Evolutionary conservation across 257 asterid species (phyloP).

Genomic region (Linderniella brevidens): DNA sequence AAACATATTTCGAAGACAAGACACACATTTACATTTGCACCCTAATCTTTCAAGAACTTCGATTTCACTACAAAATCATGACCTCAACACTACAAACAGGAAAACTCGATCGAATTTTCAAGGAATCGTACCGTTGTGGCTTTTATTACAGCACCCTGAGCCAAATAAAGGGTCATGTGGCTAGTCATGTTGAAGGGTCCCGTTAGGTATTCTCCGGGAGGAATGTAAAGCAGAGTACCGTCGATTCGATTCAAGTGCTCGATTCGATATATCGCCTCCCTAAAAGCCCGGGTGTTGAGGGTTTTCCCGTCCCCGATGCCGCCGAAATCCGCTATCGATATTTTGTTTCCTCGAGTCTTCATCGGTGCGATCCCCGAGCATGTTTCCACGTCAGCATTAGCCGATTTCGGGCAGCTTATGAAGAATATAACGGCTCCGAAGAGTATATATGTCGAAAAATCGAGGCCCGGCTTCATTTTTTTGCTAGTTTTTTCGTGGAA

Average conservation of each 20-base stretch:
- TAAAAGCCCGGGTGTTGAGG: conserved; percentile 69
- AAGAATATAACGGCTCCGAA: too few relatives aligned
- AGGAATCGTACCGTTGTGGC: conserved; percentile 44
- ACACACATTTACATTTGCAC: too few relatives aligned
- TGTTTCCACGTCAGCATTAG: conserved; percentile 10
- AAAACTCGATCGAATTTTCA: too few relatives aligned
- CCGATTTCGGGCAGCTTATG: too few relatives aligned
- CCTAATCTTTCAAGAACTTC: too few relatives aligned
- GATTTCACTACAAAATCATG: too few relatives aligned
- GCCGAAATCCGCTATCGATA: conserved; percentile 71
- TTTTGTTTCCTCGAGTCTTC: conserved; percentile 53
- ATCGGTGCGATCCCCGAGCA: conserved; percentile 87
- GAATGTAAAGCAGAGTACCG: conserved; percentile 79
- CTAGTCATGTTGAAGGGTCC: conserved; percentile 78
- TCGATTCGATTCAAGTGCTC: conserved; percentile 66
- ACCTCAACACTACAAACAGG: too few relatives aligned
- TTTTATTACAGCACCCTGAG: conserved; percentile 67
- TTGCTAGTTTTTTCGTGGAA: too few relatives aligned
- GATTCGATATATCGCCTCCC: conserved; percentile 61
- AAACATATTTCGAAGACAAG: too few relatives aligned
- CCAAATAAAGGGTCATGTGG: conserved; percentile 87
- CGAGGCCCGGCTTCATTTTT: too few relatives aligned
- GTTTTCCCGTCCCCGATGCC: conserved; percentile 83
- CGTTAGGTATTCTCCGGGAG: conserved; percentile 75
- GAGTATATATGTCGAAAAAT: too few relatives aligned